Evolutionary conservation across 1,139 yeast species (phyloP), one percentile per base, ranked within the genome.

Genomic region (Hyphopichia burtonii): DNA sequence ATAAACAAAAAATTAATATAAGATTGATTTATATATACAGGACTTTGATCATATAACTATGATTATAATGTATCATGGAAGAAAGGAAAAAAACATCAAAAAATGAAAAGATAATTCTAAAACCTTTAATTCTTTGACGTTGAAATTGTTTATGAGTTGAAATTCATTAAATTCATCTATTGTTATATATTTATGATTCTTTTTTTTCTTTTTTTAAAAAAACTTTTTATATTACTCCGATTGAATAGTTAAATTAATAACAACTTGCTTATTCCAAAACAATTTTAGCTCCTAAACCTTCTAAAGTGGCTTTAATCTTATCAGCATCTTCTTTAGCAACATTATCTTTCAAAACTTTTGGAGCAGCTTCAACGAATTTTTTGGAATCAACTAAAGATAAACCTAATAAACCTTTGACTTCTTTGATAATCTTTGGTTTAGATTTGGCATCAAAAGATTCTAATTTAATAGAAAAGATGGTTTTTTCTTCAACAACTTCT

Each of bases 291-390:
- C 99, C 99, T 58, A 90, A 80, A 45, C 83, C 95, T 74, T 93
- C 99, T 63, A 94, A 78, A 48, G 96, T 83, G 51, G 87, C 78
- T 78, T 93, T 93, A 65, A 93, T 87, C 79, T 87, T 86, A 57
- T 87, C 95, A 22, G 59, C 58, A 58, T 86, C 96, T 63, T 86
- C 96, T 76, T 87, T 86, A 47, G 90, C 82, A 45, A 86, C 88
- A 53, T 85, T 85, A 57, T 86, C 96, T 71, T 87, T 87, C 67
- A 86, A 78, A 38, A 87, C 76, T 78, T 93, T 93, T 56, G 99
- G 99, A 48, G 99, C 98, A 58, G 91, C 73, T 74, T 93, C 99
- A 46, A 94, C 99, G 54, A 93, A 88, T 74, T 93, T 93, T 82
- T 93, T 94, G 48, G 97, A 88, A 64, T 93, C 99, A 47, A 93